Evolutionary conservation across 208 protist genomes (phyloP), one percentile per base, ranked within the genome.

Genomic region (Wallacemonas rigidus): DNA sequence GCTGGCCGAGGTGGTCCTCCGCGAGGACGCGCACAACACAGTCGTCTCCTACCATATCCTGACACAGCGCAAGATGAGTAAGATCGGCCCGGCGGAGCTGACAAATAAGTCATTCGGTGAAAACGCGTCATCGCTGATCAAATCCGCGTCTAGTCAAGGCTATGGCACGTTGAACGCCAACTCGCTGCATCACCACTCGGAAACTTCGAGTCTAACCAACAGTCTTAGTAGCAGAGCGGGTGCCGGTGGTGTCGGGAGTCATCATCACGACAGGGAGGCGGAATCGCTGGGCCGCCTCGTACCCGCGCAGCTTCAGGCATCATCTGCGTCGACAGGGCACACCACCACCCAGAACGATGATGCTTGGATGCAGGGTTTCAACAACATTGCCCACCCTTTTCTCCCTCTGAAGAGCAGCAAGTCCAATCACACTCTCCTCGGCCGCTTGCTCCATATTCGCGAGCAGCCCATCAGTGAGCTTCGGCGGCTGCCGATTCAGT

Each of bases 111-210:
- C 78, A 39, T 78, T 83, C 38, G 80, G 80, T 45, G 81, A 86
- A 38, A 83, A 60, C 47, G 80, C 85, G 5, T 79, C 67, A 67
- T 86, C 80, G 17, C 62, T 92, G 14, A 69, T 95, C 17, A 61
- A 86, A 61, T 84, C 80, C 43, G 76, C 88, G 68, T 86, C 85
- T 0, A 77, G 81, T 67, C 78, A 92, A 45, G 90, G 90, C n/a
- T 95, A 95, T 72, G 90, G 90, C 60, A 90, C 87, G 11, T 75
- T 95, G 39, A 95, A 92, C 79, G 90, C 90, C 0, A 88, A 95
- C 73, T 92, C 90, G 6, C 79, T 95, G 9, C 80, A 92, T 9
- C 87, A 90, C 61, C 58, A 85, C 51, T 87, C 86, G 40, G 77
- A 69, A 11, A 84, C 82, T 65, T 75, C 76, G 11, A 92, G 85